Evolutionary conservation across 345 rosid species (phyloP), one percentile per base, ranked within the genome.

Genomic region (Bruguiera gymnorhiza): DNA sequence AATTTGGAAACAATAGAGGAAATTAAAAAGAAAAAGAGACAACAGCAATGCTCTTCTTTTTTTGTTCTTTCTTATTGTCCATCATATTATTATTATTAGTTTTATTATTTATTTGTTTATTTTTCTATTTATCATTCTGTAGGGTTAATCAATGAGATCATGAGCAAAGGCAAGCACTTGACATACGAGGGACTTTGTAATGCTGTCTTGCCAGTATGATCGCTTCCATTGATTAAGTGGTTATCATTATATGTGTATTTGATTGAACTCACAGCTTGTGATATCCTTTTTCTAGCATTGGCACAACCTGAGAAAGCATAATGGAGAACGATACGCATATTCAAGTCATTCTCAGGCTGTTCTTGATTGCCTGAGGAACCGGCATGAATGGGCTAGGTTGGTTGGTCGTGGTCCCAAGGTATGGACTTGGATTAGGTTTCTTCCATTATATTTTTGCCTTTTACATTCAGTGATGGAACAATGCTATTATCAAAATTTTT

Each of bases 371-470:
- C 84, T 96, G 74, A 83, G 99, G 69, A 96, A 96, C 71, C 86
- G 98, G 75, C 96, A 88, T 62, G 98, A 96, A 76, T 96, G 99
- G 98, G 90, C 98, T 80, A 89, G 75, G 68, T 81, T 96, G 81
- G 96, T 96, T 71, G 98, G 92, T 82, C 98, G 98, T 73, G 99
- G 97, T 72, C 99, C 99, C 72, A 96, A 96, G 96, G 99, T 96
- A 75, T 58, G 69, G 6, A 16, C 13, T 15, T 46, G 27, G 8
- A 2, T 24, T 62, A 24, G n/a, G n/a, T 32, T 34, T 48, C 19
- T 18, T 59, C 13, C 20, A 19, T 21, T 39, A 26, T 68, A 21
- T 24, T 55, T 27, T 34, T 34, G 37, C 16, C 3, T 39, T 39
- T 39, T 2, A 11, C 48, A 39, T 39, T 11, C 48, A 3, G 48